Evolutionary conservation across 345 rosid genomes (phyloP).

Genomic region (Lepidium sativum): DNA sequence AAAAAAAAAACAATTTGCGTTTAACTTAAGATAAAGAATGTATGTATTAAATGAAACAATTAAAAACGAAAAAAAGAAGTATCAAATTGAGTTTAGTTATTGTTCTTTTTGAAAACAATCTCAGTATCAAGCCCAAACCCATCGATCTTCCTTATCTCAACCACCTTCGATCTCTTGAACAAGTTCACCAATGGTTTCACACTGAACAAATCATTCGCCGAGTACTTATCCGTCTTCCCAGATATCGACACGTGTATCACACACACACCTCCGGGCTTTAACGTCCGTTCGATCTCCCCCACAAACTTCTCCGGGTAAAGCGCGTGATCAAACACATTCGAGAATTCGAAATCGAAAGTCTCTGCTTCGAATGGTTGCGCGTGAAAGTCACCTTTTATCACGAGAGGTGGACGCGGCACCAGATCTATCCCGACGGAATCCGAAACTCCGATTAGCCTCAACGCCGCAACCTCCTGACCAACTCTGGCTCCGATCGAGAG

Average conservation of each 20-base stretch:
- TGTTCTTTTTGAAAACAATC: slow-evolving; percentile 59
- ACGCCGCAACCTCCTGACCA: slow-evolving; percentile 90
- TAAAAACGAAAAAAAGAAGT: background rate
- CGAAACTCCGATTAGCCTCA: slow-evolving; percentile 47
- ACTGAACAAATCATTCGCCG: slow-evolving; percentile 73
- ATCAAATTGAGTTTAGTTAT: background rate
- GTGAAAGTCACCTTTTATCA: slow-evolving; percentile 78
- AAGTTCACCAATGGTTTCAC: slow-evolving; percentile 49
- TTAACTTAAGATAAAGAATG: background rate
- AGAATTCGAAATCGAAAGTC: slow-evolving; percentile 82
- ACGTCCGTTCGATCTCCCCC: slow-evolving; percentile 80
- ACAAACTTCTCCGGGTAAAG: slow-evolving; percentile 74
- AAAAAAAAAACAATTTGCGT: background rate
- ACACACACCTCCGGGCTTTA: slow-evolving; percentile 65
- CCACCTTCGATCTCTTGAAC: slow-evolving; percentile 50
- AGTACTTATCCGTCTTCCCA: slow-evolving; percentile 66
- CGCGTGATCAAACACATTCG: slow-evolving; percentile 96
- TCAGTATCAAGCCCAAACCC: slow-evolving; percentile 98
- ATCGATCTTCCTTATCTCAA: slow-evolving; percentile 59
- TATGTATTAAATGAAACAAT: background rate
- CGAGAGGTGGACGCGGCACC: slow-evolving; percentile 81
- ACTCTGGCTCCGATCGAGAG: slow-evolving; percentile 80
- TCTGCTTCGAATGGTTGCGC: slow-evolving; percentile 59
- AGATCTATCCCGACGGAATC: slow-evolving; percentile 84
- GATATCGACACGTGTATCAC: slow-evolving; percentile 70